Evolutionary conservation across 2,329 filamentous ascomycete species (phyloP).

Genomic region (Dactylellina cionopaga): DNA sequence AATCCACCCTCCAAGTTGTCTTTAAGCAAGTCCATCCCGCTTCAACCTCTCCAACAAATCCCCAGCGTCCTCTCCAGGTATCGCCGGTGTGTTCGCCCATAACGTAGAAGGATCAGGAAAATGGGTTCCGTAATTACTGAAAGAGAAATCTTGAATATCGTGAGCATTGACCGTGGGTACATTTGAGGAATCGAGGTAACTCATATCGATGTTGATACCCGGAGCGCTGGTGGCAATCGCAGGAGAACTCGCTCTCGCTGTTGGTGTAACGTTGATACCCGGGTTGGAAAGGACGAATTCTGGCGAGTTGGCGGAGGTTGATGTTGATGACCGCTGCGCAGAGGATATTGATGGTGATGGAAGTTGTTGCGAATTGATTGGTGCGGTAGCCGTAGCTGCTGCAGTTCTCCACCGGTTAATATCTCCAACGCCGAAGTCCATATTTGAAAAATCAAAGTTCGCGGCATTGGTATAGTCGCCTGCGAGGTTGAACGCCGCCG

Average conservation of each 20-base stretch:
- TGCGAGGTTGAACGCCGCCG: constrained; percentile 33
- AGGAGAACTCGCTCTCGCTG: background rate
- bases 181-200: constrained; percentile 11
- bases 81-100: constrained; percentile 5
- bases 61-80: background rate
- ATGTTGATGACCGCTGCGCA: background rate
- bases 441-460: constrained; percentile 36
- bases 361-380: background rate
- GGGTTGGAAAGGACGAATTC: constrained; percentile 25
- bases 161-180: background rate
- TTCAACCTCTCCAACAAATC: constrained; percentile 33
- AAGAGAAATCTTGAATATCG: constrained; percentile 44
- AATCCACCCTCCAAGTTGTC: background rate
- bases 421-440: constrained; percentile 12
- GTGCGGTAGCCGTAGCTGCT: background rate
- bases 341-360: constrained; percentile 36
- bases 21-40: constrained; percentile 10
- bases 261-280: background rate
- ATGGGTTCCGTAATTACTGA: constrained; percentile 32
- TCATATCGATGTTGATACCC: constrained; percentile 36
- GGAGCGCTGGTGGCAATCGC: background rate
- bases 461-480: constrained; percentile 44
- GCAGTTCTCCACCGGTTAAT: constrained; percentile 8
- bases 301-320: constrained; percentile 27
- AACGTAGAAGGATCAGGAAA: constrained; percentile 25